Percentiles rank a stretch among this genome's conserved stretches.
phyloP scores from a whole-genome alignment of 2,329 filamentous ascomycete genomes.

The Bipolaris oryzae region DNA sequence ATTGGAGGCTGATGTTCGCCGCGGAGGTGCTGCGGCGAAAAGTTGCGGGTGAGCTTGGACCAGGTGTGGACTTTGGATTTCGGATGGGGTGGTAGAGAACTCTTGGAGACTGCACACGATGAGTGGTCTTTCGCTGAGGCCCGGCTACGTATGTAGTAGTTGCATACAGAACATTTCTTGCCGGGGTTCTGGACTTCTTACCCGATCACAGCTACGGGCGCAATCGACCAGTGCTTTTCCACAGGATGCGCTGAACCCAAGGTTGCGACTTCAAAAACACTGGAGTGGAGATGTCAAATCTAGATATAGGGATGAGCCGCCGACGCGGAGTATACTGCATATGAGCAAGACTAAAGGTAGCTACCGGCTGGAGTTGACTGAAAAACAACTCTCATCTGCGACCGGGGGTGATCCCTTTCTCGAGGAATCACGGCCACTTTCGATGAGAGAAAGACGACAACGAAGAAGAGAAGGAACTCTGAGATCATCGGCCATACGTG shows the following conservation, averaged over 20 bases:
- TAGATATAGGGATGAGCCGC: background rate
- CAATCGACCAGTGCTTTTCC: slow-evolving; percentile 8
- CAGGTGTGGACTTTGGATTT: slow-evolving; percentile 19
- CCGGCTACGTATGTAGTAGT: slow-evolving; percentile 28
- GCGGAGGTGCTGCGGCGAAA: slow-evolving; percentile 40
- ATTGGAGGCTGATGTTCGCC: slow-evolving; percentile 6
- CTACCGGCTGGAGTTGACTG: background rate
- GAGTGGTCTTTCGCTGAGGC: slow-evolving; percentile 13
- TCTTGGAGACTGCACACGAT: slow-evolving; percentile 8
- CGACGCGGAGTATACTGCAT: slow-evolving; percentile 1
- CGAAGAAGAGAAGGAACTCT: slow-evolving; percentile 2
- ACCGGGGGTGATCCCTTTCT: background rate
- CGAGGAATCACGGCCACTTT: slow-evolving; percentile 2
- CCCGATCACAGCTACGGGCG: slow-evolving; percentile 6
- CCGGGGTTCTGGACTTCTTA: slow-evolving; percentile 1
- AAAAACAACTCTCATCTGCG: background rate
- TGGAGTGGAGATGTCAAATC: slow-evolving; percentile 9
- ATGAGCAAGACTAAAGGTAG: slow-evolving; percentile 8
- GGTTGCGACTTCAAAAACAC: slow-evolving; percentile 14
- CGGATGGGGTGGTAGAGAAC: background rate
- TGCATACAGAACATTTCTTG: slow-evolving; percentile 22
- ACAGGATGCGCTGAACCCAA: slow-evolving; percentile 8
- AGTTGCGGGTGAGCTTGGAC: slow-evolving; percentile 33
- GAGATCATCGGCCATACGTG: background rate
- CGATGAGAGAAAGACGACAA: slow-evolving; percentile 13